Evolutionary conservation across 495 filamentous ascomycete species (phyloP).

Genomic region (Hypoxylon subgilvum): DNA sequence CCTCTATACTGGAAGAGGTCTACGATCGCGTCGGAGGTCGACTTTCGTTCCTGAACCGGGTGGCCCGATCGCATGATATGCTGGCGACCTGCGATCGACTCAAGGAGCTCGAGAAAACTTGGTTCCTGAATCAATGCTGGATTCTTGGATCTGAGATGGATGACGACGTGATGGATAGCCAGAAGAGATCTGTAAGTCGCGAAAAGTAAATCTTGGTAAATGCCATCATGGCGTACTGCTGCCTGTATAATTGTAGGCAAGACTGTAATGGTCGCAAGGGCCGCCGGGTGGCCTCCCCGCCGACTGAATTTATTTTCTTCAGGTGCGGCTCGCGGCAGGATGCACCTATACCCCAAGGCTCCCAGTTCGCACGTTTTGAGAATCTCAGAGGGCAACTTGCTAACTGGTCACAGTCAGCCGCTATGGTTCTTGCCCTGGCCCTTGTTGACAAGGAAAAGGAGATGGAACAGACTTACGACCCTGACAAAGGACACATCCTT

Average conservation of each 20-base stretch:
- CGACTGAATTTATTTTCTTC: too few relatives aligned
- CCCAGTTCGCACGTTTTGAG: background rate
- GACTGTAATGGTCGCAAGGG: too few relatives aligned
- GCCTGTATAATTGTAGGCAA: too few relatives aligned
- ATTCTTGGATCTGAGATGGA: slow-evolving; percentile 94
- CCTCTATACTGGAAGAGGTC: slow-evolving; percentile 69
- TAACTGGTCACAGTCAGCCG: slow-evolving; percentile 66
- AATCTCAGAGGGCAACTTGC: background rate
- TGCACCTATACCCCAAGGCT: too few relatives aligned
- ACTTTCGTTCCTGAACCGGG: slow-evolving; percentile 80
- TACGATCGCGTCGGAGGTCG: slow-evolving; percentile 87
- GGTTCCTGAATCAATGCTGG: slow-evolving; percentile 95
- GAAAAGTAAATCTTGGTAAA: too few relatives aligned
- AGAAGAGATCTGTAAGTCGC: too few relatives aligned
- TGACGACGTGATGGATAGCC: slow-evolving; percentile 93
- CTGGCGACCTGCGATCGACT: slow-evolving; percentile 78
- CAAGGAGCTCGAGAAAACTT: slow-evolving; percentile 81
- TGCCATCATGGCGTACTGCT: too few relatives aligned
- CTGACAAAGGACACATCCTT: slow-evolving; percentile 72
- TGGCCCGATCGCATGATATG: slow-evolving; percentile 82
- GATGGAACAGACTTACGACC: slow-evolving; percentile 67
- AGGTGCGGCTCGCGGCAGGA: too few relatives aligned
- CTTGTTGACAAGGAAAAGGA: slow-evolving; percentile 81
- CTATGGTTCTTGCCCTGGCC: slow-evolving; percentile 90
- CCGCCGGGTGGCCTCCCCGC: too few relatives aligned